Base-by-base conservation (phyloP, 1,284 basidiomycete genomes). In the Heterobasidion parviporum region DNA sequence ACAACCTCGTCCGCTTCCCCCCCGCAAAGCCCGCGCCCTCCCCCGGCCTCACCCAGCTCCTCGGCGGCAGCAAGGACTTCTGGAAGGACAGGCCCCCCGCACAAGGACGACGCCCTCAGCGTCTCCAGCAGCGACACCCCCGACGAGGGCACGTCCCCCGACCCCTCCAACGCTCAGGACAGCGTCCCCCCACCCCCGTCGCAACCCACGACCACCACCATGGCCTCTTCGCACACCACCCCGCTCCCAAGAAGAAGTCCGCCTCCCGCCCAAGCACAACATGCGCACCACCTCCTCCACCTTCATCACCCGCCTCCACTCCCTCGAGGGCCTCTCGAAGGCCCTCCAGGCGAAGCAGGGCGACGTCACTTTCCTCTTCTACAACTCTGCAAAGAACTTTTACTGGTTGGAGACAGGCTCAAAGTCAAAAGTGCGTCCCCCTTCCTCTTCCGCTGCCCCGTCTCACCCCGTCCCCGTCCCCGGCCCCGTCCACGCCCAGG, bases 281-380 rank as follows among this genome's bases (percentile, higher is more conserved):
- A 85, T 96, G 65, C 81, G 88, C 55, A 92, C 90, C 1, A 92
- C 91, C 0, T 92, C 87, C 18, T 94, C 91, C 35, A 90, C 88
- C 2, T 96, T 97, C 70, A 89, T 97, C 63, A 89, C 89, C 1
- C 81, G 94, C 18, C 74, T 92, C 54, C 90, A 94, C 65, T 84
- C 80, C 55, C 76, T 82, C 51, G 92, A 94, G 63, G 89, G 89
- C 50, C 73, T 94, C 58, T 80, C 77, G 38, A 89, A 85, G 70
- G 74, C 78, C 15, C 75, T 96, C 41, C 81, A 86, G 61, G 80
- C 84, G 8, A 93, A 89, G 67, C 82, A 85, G 57, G 90, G 89
- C n/a, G 91, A 94, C 52, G 78, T 78, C 2, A 86, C 85, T 0
- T 94, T 90, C 70, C 70, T 91, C 51, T 93, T 94, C 70, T 94